Evolutionary conservation across 106 monocot species (phyloP).

Genomic region (Hemerocallis citrina): DNA sequence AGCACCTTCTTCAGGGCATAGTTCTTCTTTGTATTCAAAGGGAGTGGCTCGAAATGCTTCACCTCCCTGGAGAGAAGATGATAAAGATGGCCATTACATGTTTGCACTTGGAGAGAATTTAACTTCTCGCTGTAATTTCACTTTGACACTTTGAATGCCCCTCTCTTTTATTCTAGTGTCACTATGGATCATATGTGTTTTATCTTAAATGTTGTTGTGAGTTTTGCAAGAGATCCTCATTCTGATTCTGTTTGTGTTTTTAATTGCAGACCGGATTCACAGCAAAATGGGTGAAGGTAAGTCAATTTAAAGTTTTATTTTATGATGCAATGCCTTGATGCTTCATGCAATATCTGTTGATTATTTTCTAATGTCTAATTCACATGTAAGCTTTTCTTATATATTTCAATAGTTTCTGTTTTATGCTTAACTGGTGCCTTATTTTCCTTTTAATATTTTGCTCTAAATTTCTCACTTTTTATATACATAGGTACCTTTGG

Average conservation of each 20-base stretch:
- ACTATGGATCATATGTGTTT: neutral
- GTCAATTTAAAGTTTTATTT: neutral
- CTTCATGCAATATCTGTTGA: neutral
- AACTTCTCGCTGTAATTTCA: conserved; percentile 93
- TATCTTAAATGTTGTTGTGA: neutral
- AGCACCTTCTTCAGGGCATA: conserved; percentile 25
- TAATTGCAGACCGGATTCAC: conserved; percentile 56
- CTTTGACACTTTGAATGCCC: conserved; percentile 23
- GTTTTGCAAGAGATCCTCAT: neutral
- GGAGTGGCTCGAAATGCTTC: conserved; percentile 57
- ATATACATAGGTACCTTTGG: conserved; percentile 77
- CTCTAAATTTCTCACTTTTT: neutral
- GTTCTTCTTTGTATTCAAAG: conserved; percentile 41
- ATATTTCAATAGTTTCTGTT: neutral
- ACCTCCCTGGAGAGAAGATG: conserved; percentile 92
- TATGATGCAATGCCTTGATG: neutral
- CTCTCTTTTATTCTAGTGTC: conserved; percentile 5
- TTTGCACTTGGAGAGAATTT: conserved; percentile 93
- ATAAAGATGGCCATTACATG: conserved; percentile 95
- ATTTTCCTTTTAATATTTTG: neutral
- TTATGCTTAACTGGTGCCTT: neutral
- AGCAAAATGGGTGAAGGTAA: conserved; percentile 97
- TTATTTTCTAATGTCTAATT: neutral
- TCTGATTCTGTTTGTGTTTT: conserved; percentile 3
- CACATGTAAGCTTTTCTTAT: neutral